These are phyloP conservation scores for Nemania bipapillata DNA, from an alignment of 2,329 filamentous ascomycete species.

Conservation along the genomic window DNA sequence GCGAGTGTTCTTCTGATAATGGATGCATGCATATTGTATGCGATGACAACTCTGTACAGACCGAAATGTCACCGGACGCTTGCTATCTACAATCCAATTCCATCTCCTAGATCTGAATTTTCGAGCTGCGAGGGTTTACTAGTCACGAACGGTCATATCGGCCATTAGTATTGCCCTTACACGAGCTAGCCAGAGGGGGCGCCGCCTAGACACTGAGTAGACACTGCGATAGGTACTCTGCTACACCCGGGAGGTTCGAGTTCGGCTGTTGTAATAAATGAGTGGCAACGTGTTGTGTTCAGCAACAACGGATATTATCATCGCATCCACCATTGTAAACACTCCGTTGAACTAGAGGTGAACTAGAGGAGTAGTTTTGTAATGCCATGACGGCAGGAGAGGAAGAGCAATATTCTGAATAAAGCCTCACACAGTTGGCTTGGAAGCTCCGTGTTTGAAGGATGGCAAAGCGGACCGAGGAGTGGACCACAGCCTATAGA, in stretches of 20 bases:
- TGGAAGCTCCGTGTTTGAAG: constrained; percentile 18
- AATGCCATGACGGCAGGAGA: constrained; percentile 35
- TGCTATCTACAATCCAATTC: constrained; percentile 17
- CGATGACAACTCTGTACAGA: constrained; percentile 39
- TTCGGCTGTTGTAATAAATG: constrained; percentile 18
- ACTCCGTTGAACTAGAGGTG: constrained; percentile 28
- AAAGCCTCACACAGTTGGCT: constrained; percentile 20
- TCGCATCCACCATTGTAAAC: constrained; percentile 12
- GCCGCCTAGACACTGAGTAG: neutral
- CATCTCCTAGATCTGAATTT: constrained; percentile 1
- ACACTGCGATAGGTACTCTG: neutral
- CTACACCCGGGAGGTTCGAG: constrained; percentile 3
- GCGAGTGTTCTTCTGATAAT: constrained; percentile 39
- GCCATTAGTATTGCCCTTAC: neutral
- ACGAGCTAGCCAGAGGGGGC: neutral
- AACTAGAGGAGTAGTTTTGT: too few relatives aligned
- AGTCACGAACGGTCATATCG: neutral
- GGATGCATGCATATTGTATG: constrained; percentile 42
- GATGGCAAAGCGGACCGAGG: constrained; percentile 22
- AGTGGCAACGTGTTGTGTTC: constrained; percentile 21
- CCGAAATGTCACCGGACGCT: constrained; percentile 44
- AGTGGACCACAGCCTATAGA: constrained; percentile 32
- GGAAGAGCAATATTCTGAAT: constrained; percentile 16
- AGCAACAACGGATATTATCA: constrained; percentile 19
- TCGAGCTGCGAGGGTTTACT: constrained; percentile 15